Conservation (phyloP, 177 flowering plant species). For the Vitis hybrid region DNA sequence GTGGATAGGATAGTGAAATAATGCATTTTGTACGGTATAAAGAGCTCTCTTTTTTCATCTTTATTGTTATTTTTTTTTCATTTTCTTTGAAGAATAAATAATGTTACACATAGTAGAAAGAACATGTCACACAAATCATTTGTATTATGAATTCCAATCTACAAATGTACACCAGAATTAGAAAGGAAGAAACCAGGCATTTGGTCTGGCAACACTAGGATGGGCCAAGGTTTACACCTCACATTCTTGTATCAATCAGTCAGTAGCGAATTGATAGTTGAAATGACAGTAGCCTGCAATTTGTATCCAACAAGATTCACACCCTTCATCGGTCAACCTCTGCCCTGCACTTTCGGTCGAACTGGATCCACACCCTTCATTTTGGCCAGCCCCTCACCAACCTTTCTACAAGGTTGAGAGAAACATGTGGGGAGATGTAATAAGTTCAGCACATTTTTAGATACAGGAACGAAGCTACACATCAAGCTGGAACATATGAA, state of each 20-base stretch:
- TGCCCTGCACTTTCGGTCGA: neutral
- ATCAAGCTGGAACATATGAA: constrained; percentile 22
- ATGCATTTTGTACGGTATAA: too few relatives aligned
- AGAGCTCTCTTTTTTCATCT: constrained; percentile 1
- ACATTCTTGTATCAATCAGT: constrained; percentile 18
- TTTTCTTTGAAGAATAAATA: constrained; percentile 27
- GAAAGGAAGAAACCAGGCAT: constrained; percentile 18
- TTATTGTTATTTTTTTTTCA: constrained; percentile 10
- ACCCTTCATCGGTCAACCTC: too few relatives aligned
- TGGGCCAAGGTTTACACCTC: constrained; percentile 8
- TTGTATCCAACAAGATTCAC: too few relatives aligned
- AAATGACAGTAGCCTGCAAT: too few relatives aligned
- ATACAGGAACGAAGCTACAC: neutral
- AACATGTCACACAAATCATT: constrained; percentile 22
- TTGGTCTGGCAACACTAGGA: constrained; percentile 12
- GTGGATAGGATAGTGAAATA: too few relatives aligned
- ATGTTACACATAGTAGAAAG: constrained; percentile 27
- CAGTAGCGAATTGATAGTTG: too few relatives aligned
- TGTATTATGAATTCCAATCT: constrained; percentile 23
- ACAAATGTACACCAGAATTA: constrained; percentile 36
- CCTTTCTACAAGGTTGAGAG: neutral
- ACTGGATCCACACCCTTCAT: constrained; percentile 5
- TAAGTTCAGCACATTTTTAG: neutral
- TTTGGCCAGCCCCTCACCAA: constrained; percentile 9
- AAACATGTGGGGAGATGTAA: neutral